Base-by-base conservation (phyloP, 768 basidiomycete species). In the Hydnum rufescens region DNA sequence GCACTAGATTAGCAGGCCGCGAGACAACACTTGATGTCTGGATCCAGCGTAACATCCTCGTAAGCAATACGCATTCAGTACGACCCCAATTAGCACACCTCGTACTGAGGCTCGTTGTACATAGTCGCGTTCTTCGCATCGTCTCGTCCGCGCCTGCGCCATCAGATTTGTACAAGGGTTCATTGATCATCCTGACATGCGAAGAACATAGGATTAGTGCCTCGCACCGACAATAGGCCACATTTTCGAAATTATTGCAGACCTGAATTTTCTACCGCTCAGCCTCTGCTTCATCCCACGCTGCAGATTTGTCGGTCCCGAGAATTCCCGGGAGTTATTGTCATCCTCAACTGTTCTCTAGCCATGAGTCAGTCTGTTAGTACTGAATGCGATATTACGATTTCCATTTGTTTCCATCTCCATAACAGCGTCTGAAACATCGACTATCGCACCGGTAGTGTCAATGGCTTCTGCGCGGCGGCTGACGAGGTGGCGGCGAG, bases 1-100 rank as follows among this genome's bases (percentile, higher is more conserved):
- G 70, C n/a, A 93, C 79, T 0, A 93, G 93, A 61, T 95, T 93
- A 4, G 78, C 78, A 1, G 93, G 93, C 95, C 95, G 97, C 2
- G 80, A 77, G 50, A 80, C 74, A 1, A 93, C n/a, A n/a, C 88
- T 68, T 96, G 89, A 53, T 77, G 76, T 23, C 90, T 78, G 67
- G 97, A 96, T 2, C 92, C 90, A 42, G 68, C 67, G 64, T 97
- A 93, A 62, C n/a, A n/a, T n/a, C n/a, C n/a, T n/a, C 22, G 23
- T 19, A 53, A 53, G n/a, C 19, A 25, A 13, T 47, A 13, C 18
- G 8, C 19, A 34, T 18, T 32, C 28, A 19, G 23, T 4, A 26
- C 31, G 16, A 49, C 5, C n/a, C 23, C 34, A 19, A 47, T 6
- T 13, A 19, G 58, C 68, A 56, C 52, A 93, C 92, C 64, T 96